These are phyloP conservation scores for Hypsizygus marmoreus DNA, from an alignment of 768 basidiomycete genomes.

Conservation along the genomic window DNA sequence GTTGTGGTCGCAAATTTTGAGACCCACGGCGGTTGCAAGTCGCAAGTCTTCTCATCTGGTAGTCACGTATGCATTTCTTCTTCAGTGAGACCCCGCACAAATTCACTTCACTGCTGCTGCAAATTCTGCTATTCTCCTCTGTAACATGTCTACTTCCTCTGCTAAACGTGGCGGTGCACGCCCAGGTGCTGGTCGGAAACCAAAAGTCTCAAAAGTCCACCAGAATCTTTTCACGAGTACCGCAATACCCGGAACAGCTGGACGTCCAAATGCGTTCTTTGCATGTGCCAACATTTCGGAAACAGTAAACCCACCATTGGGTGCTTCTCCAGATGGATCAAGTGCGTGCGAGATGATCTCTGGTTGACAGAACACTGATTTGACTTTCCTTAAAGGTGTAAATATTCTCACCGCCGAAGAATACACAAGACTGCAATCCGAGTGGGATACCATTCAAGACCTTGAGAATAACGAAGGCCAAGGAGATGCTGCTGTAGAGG, in stretches of 20 bases:
- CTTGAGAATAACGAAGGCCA: background rate
- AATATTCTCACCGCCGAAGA: background rate
- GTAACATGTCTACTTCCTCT: too few species aligned
- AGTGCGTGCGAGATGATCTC: background rate
- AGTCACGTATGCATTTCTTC: too few species aligned
- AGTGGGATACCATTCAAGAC: background rate
- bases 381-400: background rate
- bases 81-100: too few species aligned
- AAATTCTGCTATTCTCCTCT: too few species aligned
- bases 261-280: background rate
- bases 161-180: too few species aligned
- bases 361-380: background rate
- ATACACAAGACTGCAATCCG: background rate
- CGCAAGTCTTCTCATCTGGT: too few species aligned
- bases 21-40: too few species aligned
- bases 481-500: conserved; percentile 1
- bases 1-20: too few species aligned
- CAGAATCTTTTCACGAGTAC: background rate
- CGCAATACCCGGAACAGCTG: background rate
- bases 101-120: too few species aligned
- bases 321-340: background rate
- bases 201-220: background rate
- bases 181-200: too few species aligned
- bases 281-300: too few species aligned
- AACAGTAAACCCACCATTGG: background rate